Conservation (phyloP, 768 basidiomycete species). For the Termitomyces sp. region DNA sequence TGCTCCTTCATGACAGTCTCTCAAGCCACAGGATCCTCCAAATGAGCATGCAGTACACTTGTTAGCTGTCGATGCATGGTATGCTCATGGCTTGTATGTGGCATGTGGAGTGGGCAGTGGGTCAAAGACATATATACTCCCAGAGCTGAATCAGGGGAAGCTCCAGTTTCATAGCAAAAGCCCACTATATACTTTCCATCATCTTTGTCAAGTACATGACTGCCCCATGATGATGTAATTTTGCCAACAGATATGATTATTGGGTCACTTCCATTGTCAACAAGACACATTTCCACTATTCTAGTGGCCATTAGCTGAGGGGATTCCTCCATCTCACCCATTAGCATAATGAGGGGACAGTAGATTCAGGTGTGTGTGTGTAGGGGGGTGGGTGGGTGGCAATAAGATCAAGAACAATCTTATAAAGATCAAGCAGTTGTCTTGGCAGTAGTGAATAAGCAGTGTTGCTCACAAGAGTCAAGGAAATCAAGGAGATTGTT, state of each 20-base stretch:
- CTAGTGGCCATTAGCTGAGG: neutral
- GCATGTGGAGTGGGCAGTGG: neutral
- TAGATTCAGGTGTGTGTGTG: too few relatives aligned
- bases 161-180: neutral
- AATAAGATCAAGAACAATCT: neutral
- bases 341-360: too few relatives aligned
- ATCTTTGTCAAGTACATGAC: constrained; percentile 27
- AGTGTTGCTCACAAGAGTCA: neutral
- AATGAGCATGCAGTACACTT: neutral
- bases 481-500: too few relatives aligned
- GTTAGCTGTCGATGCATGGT: neutral
- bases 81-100: neutral
- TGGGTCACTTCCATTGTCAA: neutral
- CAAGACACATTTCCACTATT: neutral
- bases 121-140: neutral
- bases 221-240: neutral
- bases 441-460: neutral
- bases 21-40: neutral
- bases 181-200: constrained; percentile 15
- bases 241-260: neutral
- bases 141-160: neutral
- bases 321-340: too few relatives aligned
- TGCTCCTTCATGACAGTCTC: neutral
- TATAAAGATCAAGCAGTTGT: neutral
- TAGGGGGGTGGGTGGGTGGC: too few relatives aligned